phyloP scores from a whole-genome alignment of 495 filamentous ascomycete species.

The Amphirosellinia nigrospora region DNA sequence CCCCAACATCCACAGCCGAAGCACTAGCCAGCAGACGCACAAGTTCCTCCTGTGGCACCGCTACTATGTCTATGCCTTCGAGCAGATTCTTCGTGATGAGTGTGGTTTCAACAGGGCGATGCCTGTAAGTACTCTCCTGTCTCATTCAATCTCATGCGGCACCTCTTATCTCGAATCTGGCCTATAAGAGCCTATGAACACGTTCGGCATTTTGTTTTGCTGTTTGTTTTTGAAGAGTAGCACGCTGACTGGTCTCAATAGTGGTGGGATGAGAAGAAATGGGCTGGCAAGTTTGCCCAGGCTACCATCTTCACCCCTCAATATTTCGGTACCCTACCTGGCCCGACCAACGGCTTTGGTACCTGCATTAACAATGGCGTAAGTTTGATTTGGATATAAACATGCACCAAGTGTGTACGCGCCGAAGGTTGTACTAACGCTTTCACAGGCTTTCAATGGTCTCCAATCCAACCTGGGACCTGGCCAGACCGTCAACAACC shows the following conservation, averaged over 20 bases:
- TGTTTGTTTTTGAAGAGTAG: neutral
- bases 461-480: constrained; percentile 46
- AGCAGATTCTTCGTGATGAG: constrained; percentile 66
- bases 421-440: constrained; percentile 16
- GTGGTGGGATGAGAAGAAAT: constrained; percentile 54
- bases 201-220: neutral
- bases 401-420: neutral
- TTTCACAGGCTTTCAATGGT: constrained; percentile 35
- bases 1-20: constrained; percentile 61
- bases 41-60: constrained; percentile 74
- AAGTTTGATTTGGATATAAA: constrained; percentile 27
- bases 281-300: constrained; percentile 41
- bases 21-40: constrained; percentile 52
- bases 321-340: constrained; percentile 40
- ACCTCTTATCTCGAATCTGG: neutral
- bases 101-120: constrained; percentile 64
- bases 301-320: constrained; percentile 43
- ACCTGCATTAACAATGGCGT: constrained; percentile 45
- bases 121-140: constrained; percentile 25
- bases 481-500: constrained; percentile 35
- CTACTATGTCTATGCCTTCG: constrained; percentile 65
- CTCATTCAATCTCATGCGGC: neutral
- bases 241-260: neutral
- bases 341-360: constrained; percentile 41
- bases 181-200: neutral